Base-by-base conservation (phyloP, 768 basidiomycete genomes). In the Chalciporus sphaerocephalus region DNA sequence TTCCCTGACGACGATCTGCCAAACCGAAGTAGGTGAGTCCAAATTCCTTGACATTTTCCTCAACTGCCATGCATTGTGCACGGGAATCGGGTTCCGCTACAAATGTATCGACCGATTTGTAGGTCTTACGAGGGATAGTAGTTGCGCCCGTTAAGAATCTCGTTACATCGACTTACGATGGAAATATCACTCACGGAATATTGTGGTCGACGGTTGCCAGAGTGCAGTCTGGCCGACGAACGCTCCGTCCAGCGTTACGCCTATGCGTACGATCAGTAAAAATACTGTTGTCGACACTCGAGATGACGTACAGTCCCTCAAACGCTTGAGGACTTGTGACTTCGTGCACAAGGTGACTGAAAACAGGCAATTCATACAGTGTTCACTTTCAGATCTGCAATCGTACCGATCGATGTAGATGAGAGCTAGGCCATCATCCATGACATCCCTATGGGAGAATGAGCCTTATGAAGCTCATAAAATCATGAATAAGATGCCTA, bases 311-410 rank as follows among this genome's bases (percentile, higher is more conserved):
- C 80, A 92, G 71, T 59, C 89, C 89, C 67, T 91, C 89, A 58
- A 92, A 92, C 3, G 92, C 92, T 66, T 94, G 92, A 32, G 92
- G 92, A 46, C 84, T 88, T n/a, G 92, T 93, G 42, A 94, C 92
- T 73, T 93, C 92, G 56, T 93, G 91, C 18, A 95, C 87, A 27
- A 80, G 71, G 56, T 80, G 79, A 47, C 78, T 72, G 42, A 21
- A 11, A 44, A 17, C 22, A 18, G 38, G 41, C 28, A 38, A 17
- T 52, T 45, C 16, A 42, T 18, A 38, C 24, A 11, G 13, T 11
- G 18, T 36, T 30, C 15, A 17, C 18, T 28, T 15, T 13, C n/a
- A 39, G 20, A 16, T 9, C 5, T 7, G 25, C 15, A 2, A 18
- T 54, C 70, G 42, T 66, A 85, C 85, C 85, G 76, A 70, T 87